These are phyloP conservation scores for Corynascus novoguineensis DNA, from an alignment of 495 filamentous ascomycete species.

Conservation along the genomic window DNA sequence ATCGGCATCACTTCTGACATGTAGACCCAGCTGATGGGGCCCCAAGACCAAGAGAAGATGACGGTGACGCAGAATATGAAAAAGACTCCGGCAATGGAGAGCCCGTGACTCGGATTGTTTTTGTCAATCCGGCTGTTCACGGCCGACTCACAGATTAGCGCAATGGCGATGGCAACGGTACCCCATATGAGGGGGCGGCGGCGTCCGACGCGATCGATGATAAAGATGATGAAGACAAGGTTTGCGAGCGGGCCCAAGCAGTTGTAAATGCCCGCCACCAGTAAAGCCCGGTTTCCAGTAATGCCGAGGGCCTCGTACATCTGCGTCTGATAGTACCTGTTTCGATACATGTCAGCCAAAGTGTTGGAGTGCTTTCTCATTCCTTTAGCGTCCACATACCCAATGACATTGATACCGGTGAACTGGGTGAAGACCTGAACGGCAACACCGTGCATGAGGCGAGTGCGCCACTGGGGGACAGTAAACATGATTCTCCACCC, in stretches of 20 bases:
- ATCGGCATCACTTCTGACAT: conserved; percentile 49
- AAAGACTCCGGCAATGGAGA: conserved; percentile 44
- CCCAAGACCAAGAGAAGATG: conserved; percentile 44
- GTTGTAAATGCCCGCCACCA: conserved; percentile 58
- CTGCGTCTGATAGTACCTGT: conserved; percentile 48
- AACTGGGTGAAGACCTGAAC: conserved; percentile 39
- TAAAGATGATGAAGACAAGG: conserved; percentile 43
- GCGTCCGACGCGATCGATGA: conserved; percentile 47
- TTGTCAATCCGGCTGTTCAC: conserved; percentile 37
- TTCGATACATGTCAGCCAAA: not conserved
- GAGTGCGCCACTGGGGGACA: conserved; percentile 45
- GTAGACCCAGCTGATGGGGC: conserved; percentile 46
- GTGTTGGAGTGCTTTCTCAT: not conserved
- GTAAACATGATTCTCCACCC: conserved; percentile 51
- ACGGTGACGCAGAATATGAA: conserved; percentile 47
- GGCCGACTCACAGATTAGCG: conserved; percentile 40
- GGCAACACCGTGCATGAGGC: conserved; percentile 39
- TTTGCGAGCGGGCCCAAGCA: conserved; percentile 42
- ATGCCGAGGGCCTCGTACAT: conserved; percentile 57
- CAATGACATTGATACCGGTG: conserved; percentile 52
- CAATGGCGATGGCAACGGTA: conserved; percentile 37
- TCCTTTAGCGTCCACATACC: conserved; percentile 24
- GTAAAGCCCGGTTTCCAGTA: conserved; percentile 43
- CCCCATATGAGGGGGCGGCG: conserved; percentile 41
- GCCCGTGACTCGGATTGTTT: conserved; percentile 31